Conservation (phyloP, 768 basidiomycete species). For the Tylopilus balloui region DNA sequence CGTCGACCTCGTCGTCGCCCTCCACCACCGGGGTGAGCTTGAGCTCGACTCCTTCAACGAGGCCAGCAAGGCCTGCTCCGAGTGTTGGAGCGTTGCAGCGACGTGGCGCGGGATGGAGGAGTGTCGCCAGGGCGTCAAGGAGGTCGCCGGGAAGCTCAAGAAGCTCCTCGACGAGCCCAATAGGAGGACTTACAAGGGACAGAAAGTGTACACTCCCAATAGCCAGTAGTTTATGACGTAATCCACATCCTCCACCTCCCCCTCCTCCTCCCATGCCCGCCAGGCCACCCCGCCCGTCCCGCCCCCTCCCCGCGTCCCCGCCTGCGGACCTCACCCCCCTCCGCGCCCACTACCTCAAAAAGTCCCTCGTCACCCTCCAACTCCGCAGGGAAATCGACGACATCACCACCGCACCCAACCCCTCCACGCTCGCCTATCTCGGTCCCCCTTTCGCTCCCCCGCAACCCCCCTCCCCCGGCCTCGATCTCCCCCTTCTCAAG, state of each 20-base stretch:
- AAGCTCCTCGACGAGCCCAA: constrained; percentile 36
- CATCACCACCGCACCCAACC: constrained; percentile 46
- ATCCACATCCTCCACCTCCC: neutral
- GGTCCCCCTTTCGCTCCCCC: constrained; percentile 82
- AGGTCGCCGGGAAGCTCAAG: constrained; percentile 59
- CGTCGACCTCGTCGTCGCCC: constrained; percentile 67
- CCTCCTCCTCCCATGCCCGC: neutral
- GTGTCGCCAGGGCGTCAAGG: constrained; percentile 57
- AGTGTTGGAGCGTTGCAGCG: constrained; percentile 73
- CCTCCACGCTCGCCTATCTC: constrained; percentile 77
- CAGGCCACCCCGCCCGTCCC: constrained; percentile 12
- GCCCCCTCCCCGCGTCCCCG: neutral
- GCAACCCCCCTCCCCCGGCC: constrained; percentile 48
- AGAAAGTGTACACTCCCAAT: constrained; percentile 31
- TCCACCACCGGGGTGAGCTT: constrained; percentile 62
- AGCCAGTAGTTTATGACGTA: constrained; percentile 16
- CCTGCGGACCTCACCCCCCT: constrained; percentile 61
- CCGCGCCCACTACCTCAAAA: constrained; percentile 97
- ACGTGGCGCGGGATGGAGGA: constrained; percentile 67
- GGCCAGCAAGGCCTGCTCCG: constrained; percentile 59
- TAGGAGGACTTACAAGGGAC: constrained; percentile 30
- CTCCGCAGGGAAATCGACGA: constrained; percentile 73
- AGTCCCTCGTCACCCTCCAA: constrained; percentile 85
- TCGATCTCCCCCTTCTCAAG: constrained; percentile 83
- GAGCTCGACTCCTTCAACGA: constrained; percentile 74